Percentiles rank a stretch among this genome's conserved stretches.
phyloP scores from a whole-genome alignment of 2,329 filamentous ascomycete species.

The Annulohypoxylon truncatum region DNA sequence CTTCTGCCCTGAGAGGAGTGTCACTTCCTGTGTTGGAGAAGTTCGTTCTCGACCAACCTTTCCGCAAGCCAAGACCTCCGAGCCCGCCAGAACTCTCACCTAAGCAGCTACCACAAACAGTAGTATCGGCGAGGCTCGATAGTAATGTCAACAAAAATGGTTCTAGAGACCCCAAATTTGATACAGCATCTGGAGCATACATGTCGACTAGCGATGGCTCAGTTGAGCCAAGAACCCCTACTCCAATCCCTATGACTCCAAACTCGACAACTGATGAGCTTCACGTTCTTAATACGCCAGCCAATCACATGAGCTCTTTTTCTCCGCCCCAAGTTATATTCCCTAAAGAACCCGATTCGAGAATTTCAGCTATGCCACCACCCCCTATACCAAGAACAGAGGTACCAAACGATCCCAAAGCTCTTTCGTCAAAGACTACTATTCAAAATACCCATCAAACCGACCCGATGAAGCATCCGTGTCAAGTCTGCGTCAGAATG shows the following conservation, averaged over 20 bases:
- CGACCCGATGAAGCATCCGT: constrained; percentile 45
- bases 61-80: constrained; percentile 40
- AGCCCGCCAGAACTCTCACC: constrained; percentile 53
- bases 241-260: constrained; percentile 6
- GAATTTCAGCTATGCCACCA: constrained; percentile 41
- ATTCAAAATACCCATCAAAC: constrained; percentile 16
- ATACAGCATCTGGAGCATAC: constrained; percentile 8
- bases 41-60: constrained; percentile 48
- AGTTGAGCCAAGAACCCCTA: constrained; percentile 12
- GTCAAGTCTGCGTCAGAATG: constrained; percentile 47
- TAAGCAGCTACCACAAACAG: constrained; percentile 48
- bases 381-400: constrained; percentile 30
- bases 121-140: constrained; percentile 28
- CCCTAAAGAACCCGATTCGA: constrained; percentile 10
- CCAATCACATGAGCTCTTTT: constrained; percentile 6
- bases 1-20: constrained; percentile 46
- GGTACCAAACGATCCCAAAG: constrained; percentile 10
- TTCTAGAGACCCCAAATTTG: not conserved
- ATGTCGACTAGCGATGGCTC: constrained; percentile 16
- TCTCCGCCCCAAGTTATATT: not conserved
- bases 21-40: constrained; percentile 53
- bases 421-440: constrained; percentile 8
- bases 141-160: not conserved
- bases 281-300: constrained; percentile 23
- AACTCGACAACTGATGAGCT: constrained; percentile 7